Evolutionary conservation across 768 basidiomycete genomes (phyloP).

Genomic region (Termitomyces sp.): DNA sequence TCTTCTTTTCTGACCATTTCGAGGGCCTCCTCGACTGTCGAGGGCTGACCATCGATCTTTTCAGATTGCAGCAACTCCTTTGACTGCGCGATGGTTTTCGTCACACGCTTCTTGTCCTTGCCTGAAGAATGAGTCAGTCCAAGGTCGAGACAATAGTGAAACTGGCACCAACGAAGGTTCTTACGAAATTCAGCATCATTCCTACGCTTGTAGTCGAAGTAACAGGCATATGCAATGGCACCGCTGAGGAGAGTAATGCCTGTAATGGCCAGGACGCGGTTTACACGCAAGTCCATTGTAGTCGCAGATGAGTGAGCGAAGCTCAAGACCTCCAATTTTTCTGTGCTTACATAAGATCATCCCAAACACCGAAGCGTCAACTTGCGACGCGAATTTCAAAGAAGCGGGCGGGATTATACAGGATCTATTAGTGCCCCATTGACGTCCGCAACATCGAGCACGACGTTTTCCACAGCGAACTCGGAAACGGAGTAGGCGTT

Average conservation of each 20-base stretch:
- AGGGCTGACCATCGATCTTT: constrained; percentile 31
- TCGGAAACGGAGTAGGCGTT: not conserved
- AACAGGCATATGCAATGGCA: constrained; percentile 76
- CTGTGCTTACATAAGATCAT: constrained; percentile 12
- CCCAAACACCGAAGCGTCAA: constrained; percentile 1
- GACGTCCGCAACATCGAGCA: constrained; percentile 1
- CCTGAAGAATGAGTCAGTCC: constrained; percentile 40
- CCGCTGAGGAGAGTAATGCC: constrained; percentile 50
- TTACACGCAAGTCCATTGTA: constrained; percentile 35
- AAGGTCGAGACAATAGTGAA: constrained; percentile 6
- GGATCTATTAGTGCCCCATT: not conserved
- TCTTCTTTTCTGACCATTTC: constrained; percentile 65
- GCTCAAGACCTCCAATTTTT: constrained; percentile 6
- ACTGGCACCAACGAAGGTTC: constrained; percentile 63
- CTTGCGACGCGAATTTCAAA: not conserved
- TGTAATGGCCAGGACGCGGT: constrained; percentile 37
- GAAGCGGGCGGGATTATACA: not conserved
- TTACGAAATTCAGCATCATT: constrained; percentile 85
- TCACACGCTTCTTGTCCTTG: constrained; percentile 88
- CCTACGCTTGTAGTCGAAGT: constrained; percentile 93
- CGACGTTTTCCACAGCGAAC: not conserved
- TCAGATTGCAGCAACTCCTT: constrained; percentile 24
- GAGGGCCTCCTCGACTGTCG: constrained; percentile 58
- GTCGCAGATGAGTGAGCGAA: constrained; percentile 2
- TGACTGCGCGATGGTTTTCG: constrained; percentile 56